These are phyloP conservation scores for Maudiozyma bulderi DNA, from an alignment of 805 yeast species.

Conservation along the genomic window DNA sequence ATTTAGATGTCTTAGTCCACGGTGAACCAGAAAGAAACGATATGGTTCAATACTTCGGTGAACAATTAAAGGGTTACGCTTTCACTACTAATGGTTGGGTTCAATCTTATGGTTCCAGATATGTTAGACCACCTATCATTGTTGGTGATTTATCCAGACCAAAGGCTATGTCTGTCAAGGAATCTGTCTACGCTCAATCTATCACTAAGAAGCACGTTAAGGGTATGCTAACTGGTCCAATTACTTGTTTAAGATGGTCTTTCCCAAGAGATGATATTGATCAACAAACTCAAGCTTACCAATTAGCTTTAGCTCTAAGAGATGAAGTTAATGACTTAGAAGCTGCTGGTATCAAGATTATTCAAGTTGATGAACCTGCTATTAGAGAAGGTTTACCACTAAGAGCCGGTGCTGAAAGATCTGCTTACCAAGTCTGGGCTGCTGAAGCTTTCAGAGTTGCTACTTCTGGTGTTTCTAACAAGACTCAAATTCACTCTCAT, in stretches of 20 bases:
- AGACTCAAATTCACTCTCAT: slow-evolving; percentile 98
- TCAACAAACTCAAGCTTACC: slow-evolving; percentile 88
- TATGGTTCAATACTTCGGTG: slow-evolving; percentile 99
- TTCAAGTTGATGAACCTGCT: slow-evolving; percentile 99
- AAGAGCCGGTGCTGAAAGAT: slow-evolving; percentile 95
- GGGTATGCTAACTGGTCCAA: slow-evolving; percentile 99
- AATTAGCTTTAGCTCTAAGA: slow-evolving; percentile 94
- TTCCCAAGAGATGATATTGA: slow-evolving; percentile 99
- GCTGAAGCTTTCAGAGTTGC: slow-evolving; percentile 99
- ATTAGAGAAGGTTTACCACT: slow-evolving; percentile 99
- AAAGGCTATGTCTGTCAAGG: slow-evolving; percentile 96
- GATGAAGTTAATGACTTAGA: slow-evolving; percentile 98
- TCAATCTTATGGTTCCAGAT: slow-evolving; percentile 99
- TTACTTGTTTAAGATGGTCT: slow-evolving; percentile 99
- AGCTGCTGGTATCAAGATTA: slow-evolving; percentile 94
- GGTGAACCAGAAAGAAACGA: slow-evolving; percentile 99
- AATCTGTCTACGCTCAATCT: slow-evolving; percentile 97
- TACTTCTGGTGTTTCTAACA: slow-evolving; percentile 91
- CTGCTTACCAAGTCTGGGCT: slow-evolving; percentile 96
- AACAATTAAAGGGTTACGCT: slow-evolving; percentile 95
- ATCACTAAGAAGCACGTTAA: slow-evolving; percentile 92
- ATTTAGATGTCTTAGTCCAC: slow-evolving; percentile 95
- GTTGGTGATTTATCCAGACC: slow-evolving; percentile 99
- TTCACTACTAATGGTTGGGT: slow-evolving; percentile 99
- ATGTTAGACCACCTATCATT: slow-evolving; percentile 98